Evolutionary conservation across 352 stramenopile genomes (phyloP), one percentile per base, ranked within the genome.

Genomic region (Phytophthora idaei): DNA sequence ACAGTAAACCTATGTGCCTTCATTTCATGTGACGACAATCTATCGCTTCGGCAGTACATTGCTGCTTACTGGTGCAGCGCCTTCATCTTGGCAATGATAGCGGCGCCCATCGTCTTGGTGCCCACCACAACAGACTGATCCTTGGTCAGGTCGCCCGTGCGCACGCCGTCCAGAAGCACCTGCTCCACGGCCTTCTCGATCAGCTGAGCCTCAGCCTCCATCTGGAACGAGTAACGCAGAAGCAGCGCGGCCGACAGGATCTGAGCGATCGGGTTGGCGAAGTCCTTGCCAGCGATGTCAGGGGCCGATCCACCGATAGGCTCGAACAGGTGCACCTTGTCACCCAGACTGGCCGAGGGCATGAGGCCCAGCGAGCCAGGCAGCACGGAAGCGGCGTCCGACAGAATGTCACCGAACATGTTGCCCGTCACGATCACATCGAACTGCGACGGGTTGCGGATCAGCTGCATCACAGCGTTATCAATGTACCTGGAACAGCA

Each of bases 351-450:
- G 10, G 97, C 98, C n/a, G 93, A 99, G n/a, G 97, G 97, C 69
- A 99, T 97, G 78, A 99, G 98, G 7, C 98, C 98, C 17, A 99
- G 87, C 61, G 94, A 99, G 39, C 98, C 98, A 10, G 98, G 97
- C 36, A 99, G 80, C 87, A 99, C 98, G 25, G 90, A 98, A 32
- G 97, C 97, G 37, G 98, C 97, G 69, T 99, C 98, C 66, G 94
- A 99, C 4, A 99, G 69, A 70, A 99, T 99, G 78, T 99, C 98
- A 50, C 98, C 98, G 79, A 99, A 99, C 80, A 99, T 98, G 83
- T 99, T 99, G 66, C 97, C 97, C 34, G 93, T 99, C 34, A 98
- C 97, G 74, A 99, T 99, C 46, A 98, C 98, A 76, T 99, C 98
- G 69, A 99, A 99, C 84, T 99, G 97, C 63, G 97, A 99, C 34